Conservation (phyloP, 1,284 basidiomycete species). For the Polyporus tsugae region DNA sequence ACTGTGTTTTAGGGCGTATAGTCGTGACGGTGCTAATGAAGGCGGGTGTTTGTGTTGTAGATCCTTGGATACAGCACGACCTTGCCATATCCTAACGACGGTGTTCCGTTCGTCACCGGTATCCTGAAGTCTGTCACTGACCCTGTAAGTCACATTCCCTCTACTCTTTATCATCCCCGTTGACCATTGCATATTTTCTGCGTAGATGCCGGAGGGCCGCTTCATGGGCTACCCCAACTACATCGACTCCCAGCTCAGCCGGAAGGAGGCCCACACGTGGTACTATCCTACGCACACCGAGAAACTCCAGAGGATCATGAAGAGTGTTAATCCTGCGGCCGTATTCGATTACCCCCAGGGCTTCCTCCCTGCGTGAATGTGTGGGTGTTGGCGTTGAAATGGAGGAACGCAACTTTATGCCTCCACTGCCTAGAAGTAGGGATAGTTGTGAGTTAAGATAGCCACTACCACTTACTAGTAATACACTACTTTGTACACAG, state of each 20-base stretch:
- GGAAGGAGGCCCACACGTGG: constrained; percentile 11
- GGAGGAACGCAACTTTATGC: too few species aligned
- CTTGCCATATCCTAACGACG: constrained; percentile 6
- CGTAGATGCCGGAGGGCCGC: constrained; percentile 4
- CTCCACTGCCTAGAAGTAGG: too few species aligned
- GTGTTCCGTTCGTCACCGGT: constrained; percentile 8
- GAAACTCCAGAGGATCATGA: constrained; percentile 5
- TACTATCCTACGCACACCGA: constrained; percentile 7
- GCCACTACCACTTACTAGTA: too few species aligned
- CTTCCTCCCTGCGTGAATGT: not conserved
- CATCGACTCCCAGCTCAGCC: constrained; percentile 6
- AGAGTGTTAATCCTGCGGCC: not conserved
- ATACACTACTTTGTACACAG: too few species aligned
- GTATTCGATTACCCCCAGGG: constrained; percentile 9
- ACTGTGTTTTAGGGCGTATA: not conserved
- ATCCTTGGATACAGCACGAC: constrained; percentile 9
- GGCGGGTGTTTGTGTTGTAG: not conserved
- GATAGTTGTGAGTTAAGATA: too few species aligned
- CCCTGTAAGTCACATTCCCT: not conserved
- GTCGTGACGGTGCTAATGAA: not conserved
- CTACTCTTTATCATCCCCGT: not conserved
- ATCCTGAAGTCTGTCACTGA: constrained; percentile 7
- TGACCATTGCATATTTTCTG: not conserved
- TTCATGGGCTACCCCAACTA: constrained; percentile 13
- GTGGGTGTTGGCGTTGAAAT: not conserved